A percentile compares a stretch with the other conserved stretches of the same genome.
phyloP scores from a whole-genome alignment of 2,329 filamentous ascomycete species.

The Colletotrichum sp. region DNA sequence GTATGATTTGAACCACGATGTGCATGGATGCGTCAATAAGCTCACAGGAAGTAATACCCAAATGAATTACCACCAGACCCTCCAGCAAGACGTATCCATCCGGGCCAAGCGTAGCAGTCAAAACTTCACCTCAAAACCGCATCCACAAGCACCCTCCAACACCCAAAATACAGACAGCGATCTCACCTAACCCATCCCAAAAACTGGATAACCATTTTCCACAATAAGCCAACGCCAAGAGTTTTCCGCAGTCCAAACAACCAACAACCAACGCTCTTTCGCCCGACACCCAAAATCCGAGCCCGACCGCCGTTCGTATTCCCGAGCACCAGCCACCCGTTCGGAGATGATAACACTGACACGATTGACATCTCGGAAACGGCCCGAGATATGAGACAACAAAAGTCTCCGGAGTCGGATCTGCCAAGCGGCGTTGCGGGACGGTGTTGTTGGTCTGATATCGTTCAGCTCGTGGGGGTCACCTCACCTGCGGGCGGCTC shows the following conservation, averaged over 20 bases:
- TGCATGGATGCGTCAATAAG: no score
- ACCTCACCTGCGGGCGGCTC: background rate
- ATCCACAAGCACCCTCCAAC: no score
- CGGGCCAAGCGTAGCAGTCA: no score
- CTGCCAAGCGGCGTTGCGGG: background rate
- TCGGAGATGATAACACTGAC: background rate
- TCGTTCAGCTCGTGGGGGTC: background rate
- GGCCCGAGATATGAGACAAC: accelerated
- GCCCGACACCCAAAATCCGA: background rate
- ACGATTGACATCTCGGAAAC: background rate
- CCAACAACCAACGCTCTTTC: background rate
- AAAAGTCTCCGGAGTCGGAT: background rate
- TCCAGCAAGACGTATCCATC: background rate
- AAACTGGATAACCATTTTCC: background rate
- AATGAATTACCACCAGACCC: background rate
- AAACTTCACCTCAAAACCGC: no score
- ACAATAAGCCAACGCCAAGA: background rate
- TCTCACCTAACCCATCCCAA: background rate
- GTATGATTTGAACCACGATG: accelerated
- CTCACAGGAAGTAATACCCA: no score
- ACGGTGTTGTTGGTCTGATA: background rate
- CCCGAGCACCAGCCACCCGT: background rate
- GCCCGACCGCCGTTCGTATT: background rate
- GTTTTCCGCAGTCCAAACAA: background rate
- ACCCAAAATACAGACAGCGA: no score